phyloP scores from a whole-genome alignment of 257 asterid genomes.

The Ligustrum vulgare region DNA sequence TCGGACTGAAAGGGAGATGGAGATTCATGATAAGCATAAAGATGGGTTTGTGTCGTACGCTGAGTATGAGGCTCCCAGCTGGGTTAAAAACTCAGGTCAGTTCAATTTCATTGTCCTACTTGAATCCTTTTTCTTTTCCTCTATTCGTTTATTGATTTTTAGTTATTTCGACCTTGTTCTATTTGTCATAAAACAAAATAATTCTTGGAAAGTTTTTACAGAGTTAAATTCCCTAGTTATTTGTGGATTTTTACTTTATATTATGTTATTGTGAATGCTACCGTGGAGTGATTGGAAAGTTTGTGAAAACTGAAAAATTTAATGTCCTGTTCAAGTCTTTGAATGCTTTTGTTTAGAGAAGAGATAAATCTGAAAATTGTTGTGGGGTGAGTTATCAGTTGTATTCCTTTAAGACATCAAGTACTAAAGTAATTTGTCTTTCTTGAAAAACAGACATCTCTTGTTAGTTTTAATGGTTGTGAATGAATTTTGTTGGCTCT shows the following conservation, averaged over 20 bases:
- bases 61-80: slow-evolving; percentile 92
- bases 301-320: neutral
- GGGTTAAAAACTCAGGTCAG: slow-evolving; percentile 67
- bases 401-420: neutral
- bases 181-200: neutral
- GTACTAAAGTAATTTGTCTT: neutral
- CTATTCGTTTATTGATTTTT: neutral
- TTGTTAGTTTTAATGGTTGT: neutral
- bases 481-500: neutral
- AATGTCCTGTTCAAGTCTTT: slow-evolving; percentile 1
- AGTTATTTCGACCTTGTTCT: slow-evolving; percentile 7
- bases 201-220: neutral
- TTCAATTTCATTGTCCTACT: neutral
- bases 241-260: no score
- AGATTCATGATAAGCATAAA: slow-evolving; percentile 76
- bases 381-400: neutral
- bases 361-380: neutral
- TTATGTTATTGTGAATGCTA: slow-evolving; percentile 11
- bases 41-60: slow-evolving; percentile 77
- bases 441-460: neutral
- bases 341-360: slow-evolving; percentile 9
- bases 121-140: neutral
- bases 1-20: slow-evolving; percentile 85
- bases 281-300: neutral
- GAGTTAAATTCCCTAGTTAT: neutral